Conservation (phyloP, 2,329 filamentous ascomycete species). For the Sarocladium strictum region DNA sequence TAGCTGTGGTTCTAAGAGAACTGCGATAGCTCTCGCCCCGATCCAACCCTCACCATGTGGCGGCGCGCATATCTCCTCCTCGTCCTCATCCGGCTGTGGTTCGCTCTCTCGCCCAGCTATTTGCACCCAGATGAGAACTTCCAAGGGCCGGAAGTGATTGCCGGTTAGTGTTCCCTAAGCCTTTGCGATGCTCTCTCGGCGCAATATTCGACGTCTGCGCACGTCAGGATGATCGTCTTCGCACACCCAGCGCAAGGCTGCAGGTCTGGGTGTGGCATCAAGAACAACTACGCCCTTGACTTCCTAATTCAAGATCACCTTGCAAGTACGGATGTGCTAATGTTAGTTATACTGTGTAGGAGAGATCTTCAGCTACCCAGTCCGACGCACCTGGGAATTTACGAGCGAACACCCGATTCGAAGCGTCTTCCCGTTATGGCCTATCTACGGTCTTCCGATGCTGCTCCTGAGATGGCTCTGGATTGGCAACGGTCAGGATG, state of each 20-base stretch:
- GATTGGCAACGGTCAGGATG: conserved; percentile 73
- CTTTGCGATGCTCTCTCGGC: neutral
- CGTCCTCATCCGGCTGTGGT: conserved; percentile 82
- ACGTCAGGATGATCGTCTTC: neutral
- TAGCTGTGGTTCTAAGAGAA: conserved; percentile 8
- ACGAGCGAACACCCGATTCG: conserved; percentile 82
- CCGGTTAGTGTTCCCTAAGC: conserved; percentile 57
- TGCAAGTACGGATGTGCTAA: neutral
- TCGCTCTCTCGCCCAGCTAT: conserved; percentile 91
- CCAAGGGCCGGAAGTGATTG: conserved; percentile 94
- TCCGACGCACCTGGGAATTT: conserved; percentile 93
- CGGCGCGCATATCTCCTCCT: conserved; percentile 81
- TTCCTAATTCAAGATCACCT: too few species aligned
- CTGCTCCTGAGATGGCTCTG: conserved; percentile 87
- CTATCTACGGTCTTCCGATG: conserved; percentile 91
- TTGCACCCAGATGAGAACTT: conserved; percentile 99
- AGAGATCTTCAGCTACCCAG: conserved; percentile 86
- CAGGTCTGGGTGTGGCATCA: neutral
- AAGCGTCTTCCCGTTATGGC: conserved; percentile 95
- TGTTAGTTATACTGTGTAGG: conserved; percentile 45
- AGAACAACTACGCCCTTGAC: neutral
- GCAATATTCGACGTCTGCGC: neutral
- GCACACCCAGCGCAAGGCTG: conserved; percentile 6
- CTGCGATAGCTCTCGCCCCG: conserved; percentile 10
- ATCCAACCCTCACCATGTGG: conserved; percentile 62